Conservation (phyloP, 202 grass and related monocot genomes). For the Panicum hallii region DNA sequence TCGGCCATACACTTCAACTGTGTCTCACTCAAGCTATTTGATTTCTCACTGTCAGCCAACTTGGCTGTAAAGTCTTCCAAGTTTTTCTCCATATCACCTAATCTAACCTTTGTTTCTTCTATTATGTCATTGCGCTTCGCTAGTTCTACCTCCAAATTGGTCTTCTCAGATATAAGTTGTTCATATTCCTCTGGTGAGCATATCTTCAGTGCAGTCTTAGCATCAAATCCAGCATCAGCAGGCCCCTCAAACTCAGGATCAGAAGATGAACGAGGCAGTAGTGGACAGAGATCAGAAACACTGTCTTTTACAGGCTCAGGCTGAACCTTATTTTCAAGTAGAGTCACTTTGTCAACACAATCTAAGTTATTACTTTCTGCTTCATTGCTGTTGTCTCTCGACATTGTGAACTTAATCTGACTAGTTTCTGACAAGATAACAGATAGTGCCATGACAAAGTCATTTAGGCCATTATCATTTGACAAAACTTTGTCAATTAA, state of each 20-base stretch:
- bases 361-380: conserved; percentile 79
- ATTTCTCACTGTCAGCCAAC: conserved; percentile 86
- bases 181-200: conserved; percentile 65
- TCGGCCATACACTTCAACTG: conserved; percentile 96
- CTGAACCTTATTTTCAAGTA: conserved; percentile 94
- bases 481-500: conserved; percentile 68
- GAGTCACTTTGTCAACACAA: conserved; percentile 98
- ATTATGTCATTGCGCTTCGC: conserved; percentile 70
- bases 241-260: conserved; percentile 70
- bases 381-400: conserved; percentile 60
- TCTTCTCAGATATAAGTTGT: conserved; percentile 79
- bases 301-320: conserved; percentile 53
- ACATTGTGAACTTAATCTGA: conserved; percentile 69
- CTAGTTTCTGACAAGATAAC: conserved; percentile 71
- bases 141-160: conserved; percentile 68
- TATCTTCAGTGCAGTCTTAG: conserved; percentile 49
- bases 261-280: conserved; percentile 61
- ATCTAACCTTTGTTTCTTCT: conserved; percentile 63
- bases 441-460: conserved; percentile 66
- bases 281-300: conserved; percentile 42
- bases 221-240: conserved; percentile 54
- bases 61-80: conserved; percentile 70
- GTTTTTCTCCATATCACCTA: conserved; percentile 69
- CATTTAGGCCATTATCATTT: conserved; percentile 59
- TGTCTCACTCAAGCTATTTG: conserved; percentile 95